A percentile compares a stretch with the other conserved stretches of the same genome.
Conservation (phyloP, 2,329 filamentous ascomycete species). For the Coniochaeta pulveracea region DNA sequence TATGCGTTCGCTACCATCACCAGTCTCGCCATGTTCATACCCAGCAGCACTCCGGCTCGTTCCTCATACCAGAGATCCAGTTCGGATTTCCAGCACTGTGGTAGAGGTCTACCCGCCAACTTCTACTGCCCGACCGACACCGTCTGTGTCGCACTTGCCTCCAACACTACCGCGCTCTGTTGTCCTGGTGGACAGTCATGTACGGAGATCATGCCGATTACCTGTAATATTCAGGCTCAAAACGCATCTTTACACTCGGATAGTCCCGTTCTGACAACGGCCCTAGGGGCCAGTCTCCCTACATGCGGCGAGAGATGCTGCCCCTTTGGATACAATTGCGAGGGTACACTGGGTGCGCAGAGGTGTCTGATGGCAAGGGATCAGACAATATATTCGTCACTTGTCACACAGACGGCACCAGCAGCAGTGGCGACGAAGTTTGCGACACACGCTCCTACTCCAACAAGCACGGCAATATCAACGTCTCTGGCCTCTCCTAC, state of each 20-base stretch:
- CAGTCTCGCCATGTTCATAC: too few species aligned
- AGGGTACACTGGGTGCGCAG: neutral
- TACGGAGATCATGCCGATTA: constrained; percentile 7
- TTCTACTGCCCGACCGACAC: constrained; percentile 9
- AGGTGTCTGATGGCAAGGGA: neutral
- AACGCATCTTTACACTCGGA: constrained; percentile 8
- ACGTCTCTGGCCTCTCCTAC: neutral
- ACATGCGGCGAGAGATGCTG: constrained; percentile 10
- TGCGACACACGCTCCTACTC: neutral
- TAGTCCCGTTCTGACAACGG: constrained; percentile 7
- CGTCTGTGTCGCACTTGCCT: constrained; percentile 6
- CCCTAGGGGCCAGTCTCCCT: constrained; percentile 5
- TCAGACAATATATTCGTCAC: neutral
- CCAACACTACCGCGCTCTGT: constrained; percentile 11
- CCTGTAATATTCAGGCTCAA: constrained; percentile 8
- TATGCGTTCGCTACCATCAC: too few species aligned
- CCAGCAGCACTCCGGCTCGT: too few species aligned
- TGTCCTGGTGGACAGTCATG: constrained; percentile 8
- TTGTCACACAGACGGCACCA: neutral
- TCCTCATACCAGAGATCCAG: too few species aligned
- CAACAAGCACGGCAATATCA: neutral
- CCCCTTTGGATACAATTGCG: constrained; percentile 10
- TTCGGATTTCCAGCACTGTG: too few species aligned
- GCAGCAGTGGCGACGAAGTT: neutral
- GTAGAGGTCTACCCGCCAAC: constrained; percentile 7